phyloP scores from a whole-genome alignment of 176 grass and related monocot species.

The Guadua angustifolia region DNA sequence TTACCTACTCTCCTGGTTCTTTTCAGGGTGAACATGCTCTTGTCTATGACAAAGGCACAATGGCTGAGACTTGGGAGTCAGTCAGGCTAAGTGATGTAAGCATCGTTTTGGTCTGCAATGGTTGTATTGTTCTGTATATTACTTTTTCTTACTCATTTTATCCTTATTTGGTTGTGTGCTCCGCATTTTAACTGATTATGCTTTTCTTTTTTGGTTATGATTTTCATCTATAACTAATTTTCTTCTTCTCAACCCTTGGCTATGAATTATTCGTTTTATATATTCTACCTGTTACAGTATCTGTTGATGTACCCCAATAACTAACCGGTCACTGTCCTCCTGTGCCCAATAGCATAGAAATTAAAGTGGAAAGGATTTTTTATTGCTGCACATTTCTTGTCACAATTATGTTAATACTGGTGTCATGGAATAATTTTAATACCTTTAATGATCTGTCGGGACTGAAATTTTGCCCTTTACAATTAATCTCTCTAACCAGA shows the following conservation, averaged over 20 bases:
- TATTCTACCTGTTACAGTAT: conserved; percentile 16
- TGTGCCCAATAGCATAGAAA: conserved; percentile 25
- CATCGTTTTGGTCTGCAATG: conserved; percentile 18
- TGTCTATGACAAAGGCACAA: conserved; percentile 76
- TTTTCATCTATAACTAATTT: not conserved
- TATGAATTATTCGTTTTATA: not conserved
- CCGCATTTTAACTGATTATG: not conserved
- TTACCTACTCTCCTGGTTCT: conserved; percentile 36
- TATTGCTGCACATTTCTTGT: not conserved
- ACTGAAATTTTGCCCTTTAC: not conserved
- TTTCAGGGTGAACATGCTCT: conserved; percentile 79
- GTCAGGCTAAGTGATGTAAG: conserved; percentile 87
- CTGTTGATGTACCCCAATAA: not conserved
- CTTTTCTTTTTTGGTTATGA: not conserved
- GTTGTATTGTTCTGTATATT: conserved; percentile 31
- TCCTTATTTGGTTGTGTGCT: conserved; percentile 2
- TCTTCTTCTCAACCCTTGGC: not conserved
- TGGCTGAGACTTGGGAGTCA: conserved; percentile 71
- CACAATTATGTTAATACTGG: not conserved
- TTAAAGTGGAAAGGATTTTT: conserved; percentile 15
- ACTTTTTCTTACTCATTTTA: not conserved
- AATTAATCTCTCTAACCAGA: not conserved
- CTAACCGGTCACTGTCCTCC: not conserved
- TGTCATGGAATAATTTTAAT: not conserved
- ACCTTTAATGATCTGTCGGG: not conserved